Evolutionary conservation across 306 rosid species (phyloP).

Genomic region (Fragaria iinumae): DNA sequence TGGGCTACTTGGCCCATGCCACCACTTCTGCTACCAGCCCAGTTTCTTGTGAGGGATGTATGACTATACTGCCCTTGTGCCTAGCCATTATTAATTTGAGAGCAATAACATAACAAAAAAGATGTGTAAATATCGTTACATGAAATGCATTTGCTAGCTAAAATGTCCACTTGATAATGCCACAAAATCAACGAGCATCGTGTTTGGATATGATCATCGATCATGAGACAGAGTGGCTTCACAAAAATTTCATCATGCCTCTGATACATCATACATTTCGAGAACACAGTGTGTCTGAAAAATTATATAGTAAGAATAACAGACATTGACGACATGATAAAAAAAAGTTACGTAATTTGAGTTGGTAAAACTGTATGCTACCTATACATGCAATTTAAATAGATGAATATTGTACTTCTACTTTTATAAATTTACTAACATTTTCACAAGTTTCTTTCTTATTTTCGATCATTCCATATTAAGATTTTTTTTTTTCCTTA

Average conservation of each 20-base stretch:
- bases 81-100: not conserved
- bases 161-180: not conserved
- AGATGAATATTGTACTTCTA: not conserved
- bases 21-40: not conserved
- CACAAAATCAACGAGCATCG: not conserved
- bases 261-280: not conserved
- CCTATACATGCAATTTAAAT: not conserved
- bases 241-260: not conserved
- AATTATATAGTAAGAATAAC: not conserved
- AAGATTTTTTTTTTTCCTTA: not conserved
- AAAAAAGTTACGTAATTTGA: not conserved
- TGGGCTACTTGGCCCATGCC: not conserved
- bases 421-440: not conserved
- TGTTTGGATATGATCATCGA: not conserved
- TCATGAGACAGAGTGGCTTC: not conserved
- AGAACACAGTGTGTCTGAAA: fast-evolving
- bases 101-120: not conserved
- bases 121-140: not conserved
- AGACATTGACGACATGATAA: not conserved
- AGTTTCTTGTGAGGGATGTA: no score
- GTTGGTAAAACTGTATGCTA: not conserved
- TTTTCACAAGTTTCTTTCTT: not conserved
- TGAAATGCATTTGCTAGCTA: not conserved
- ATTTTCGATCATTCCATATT: not conserved
- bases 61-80: not conserved